Evolutionary conservation across 139 green algal genomes (phyloP), one percentile per base, ranked within the genome.

Genomic region (Axilococcus clingmanii): DNA sequence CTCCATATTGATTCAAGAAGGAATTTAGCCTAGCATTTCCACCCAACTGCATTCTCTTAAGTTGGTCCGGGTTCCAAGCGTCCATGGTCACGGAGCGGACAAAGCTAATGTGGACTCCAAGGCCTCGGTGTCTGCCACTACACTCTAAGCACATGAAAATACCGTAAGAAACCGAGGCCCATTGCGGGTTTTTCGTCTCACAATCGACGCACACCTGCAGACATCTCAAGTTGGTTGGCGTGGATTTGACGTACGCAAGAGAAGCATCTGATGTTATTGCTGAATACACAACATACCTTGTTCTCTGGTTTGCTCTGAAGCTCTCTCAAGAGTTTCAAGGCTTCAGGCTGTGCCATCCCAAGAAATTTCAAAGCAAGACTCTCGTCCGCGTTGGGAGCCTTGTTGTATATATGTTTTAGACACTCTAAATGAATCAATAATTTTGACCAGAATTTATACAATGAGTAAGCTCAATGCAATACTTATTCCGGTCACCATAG

Each of bases 61-160:
- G 66, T 72, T 99, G 84, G 22, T 95, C 77, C 5, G 59, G 24
- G 5, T 72, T 87, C 92, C 92, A 99, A 0, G 84, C 79, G 62
- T 99, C 92, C 92, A 99, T 99, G 9, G 79, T 88, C 2, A 97
- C 87, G 7, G 81, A 91, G 75, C 91, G 79, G 12, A 99, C 92
- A 65, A 98, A 99, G 52, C 68, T 87, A 56, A 98, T 87, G 63
- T 99, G 93, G 34, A 99, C 93, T 32, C 93, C 93, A 22, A 99
- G 73, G 0, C 86, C 83, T 12, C 93, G 68, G 61, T 99, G 93
- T 55, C 83, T 76, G 5, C 93, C 92, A 44, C 75, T 91, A 75
- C 93, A 99, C 55, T 98, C 87, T 28, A 99, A 61, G 69, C 93
- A 99, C 81, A 99, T 91, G 70, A 98, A 99, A 34, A 83, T 83